A percentile compares a stretch with the other conserved stretches of the same genome.
Conservation (phyloP, 805 yeast species). For the Wickerhamiella shivajii region DNA sequence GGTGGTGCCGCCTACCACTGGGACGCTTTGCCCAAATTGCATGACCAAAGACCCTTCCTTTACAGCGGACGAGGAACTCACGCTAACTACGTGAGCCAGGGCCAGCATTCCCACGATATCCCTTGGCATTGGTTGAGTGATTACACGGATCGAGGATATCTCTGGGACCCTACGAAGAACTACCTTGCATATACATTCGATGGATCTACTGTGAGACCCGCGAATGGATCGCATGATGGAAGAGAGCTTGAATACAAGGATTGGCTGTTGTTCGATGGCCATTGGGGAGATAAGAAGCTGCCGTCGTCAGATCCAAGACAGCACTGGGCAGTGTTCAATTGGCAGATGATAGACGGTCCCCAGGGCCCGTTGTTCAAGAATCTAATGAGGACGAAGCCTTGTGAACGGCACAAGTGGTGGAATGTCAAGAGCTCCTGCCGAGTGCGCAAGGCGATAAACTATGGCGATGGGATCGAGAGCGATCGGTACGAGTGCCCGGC, state of each 20-base stretch:
- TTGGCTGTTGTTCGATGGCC: constrained; percentile 73
- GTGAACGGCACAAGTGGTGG: constrained; percentile 89
- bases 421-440: constrained; percentile 74
- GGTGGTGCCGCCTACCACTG: constrained; percentile 87
- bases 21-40: constrained; percentile 37
- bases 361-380: constrained; percentile 76
- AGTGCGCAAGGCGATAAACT: constrained; percentile 35
- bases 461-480: too few species aligned
- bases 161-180: constrained; percentile 87
- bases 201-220: constrained; percentile 35
- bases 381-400: constrained; percentile 50
- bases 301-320: constrained; percentile 62
- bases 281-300: constrained; percentile 80
- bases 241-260: constrained; percentile 43
- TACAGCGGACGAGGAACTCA: constrained; percentile 94
- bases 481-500: constrained; percentile 13
- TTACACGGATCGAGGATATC: constrained; percentile 86
- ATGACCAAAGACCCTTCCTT: constrained; percentile 53
- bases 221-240: constrained; percentile 30
- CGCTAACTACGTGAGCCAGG: constrained; percentile 91
- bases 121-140: constrained; percentile 86
- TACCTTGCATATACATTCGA: constrained; percentile 70
- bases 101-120: constrained; percentile 89
- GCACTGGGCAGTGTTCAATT: constrained; percentile 73
- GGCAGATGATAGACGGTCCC: constrained; percentile 88